These are phyloP conservation scores for Kazachstania taianensis DNA, from an alignment of 805 yeast species.

Conservation along the genomic window DNA sequence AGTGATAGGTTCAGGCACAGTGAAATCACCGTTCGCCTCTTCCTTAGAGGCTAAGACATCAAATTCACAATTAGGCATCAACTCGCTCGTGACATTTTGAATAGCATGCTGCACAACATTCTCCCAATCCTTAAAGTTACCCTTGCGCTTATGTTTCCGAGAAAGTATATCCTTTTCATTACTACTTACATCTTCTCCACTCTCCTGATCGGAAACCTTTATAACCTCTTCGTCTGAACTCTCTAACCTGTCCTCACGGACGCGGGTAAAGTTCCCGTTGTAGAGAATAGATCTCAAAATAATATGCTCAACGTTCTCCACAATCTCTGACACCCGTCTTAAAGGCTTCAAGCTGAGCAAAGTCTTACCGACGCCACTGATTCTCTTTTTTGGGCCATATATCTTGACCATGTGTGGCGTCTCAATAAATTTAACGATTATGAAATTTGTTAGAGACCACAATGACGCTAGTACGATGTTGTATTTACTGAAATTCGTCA, in stretches of 20 bases:
- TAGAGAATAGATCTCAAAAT: conserved; percentile 11
- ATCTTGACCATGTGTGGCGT: conserved; percentile 67
- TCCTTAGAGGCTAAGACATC: conserved; percentile 11
- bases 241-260: not conserved
- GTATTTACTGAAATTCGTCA: conserved; percentile 43
- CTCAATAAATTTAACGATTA: conserved; percentile 65
- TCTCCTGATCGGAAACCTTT: not conserved
- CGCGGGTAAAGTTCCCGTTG: not conserved
- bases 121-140: conserved; percentile 12
- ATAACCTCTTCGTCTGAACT: not conserved
- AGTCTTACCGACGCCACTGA: conserved; percentile 42
- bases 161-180: too few species aligned
- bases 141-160: not conserved
- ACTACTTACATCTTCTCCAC: not conserved
- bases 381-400: conserved; percentile 56
- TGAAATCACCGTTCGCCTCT: conserved; percentile 16
- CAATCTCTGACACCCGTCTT: conserved; percentile 27
- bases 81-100: conserved; percentile 12
- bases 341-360: conserved; percentile 29
- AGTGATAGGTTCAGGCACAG: conserved; percentile 37
- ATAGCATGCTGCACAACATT: conserved; percentile 14
- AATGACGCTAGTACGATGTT: conserved; percentile 44
- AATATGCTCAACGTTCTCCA: conserved; percentile 33
- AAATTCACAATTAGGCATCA: conserved; percentile 22
- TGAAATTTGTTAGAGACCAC: conserved; percentile 58